phyloP scores from a whole-genome alignment of 2,329 filamentous ascomycete genomes.

The Trichoderma citrinoviride region DNA sequence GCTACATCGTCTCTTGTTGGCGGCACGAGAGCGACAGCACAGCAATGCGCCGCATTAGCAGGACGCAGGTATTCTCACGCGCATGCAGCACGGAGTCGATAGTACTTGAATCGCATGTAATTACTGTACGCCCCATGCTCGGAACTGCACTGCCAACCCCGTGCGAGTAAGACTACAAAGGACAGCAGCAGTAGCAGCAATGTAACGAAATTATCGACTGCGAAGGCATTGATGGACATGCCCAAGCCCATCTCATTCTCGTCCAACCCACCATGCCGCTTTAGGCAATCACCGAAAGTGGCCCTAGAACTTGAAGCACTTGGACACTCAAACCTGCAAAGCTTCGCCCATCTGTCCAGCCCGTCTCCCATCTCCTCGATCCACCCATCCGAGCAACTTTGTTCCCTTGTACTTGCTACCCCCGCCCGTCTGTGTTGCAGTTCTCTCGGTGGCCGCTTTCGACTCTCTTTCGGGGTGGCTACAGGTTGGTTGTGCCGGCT shows the following conservation, averaged over 20 bases:
- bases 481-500: neutral
- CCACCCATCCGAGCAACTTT: constrained; percentile 4
- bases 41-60: neutral
- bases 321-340: too few relatives aligned
- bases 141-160: too few relatives aligned
- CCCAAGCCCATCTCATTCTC: neutral
- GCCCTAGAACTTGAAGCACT: neutral
- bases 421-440: neutral
- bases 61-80: neutral
- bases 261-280: neutral
- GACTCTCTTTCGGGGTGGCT: neutral
- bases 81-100: neutral
- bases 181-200: neutral
- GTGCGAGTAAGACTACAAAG: neutral
- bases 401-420: neutral
- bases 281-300: constrained; percentile 17
- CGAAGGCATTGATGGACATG: neutral
- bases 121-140: too few relatives aligned
- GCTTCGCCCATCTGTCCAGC: neutral
- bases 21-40: neutral
- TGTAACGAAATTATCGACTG: neutral
- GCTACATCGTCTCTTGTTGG: neutral
- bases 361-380: neutral
- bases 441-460: neutral
- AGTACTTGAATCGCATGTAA: too few relatives aligned